Evolutionary conservation across 495 filamentous ascomycete genomes (phyloP), one percentile per base, ranked within the genome.

Genomic region (Xylaria curta): DNA sequence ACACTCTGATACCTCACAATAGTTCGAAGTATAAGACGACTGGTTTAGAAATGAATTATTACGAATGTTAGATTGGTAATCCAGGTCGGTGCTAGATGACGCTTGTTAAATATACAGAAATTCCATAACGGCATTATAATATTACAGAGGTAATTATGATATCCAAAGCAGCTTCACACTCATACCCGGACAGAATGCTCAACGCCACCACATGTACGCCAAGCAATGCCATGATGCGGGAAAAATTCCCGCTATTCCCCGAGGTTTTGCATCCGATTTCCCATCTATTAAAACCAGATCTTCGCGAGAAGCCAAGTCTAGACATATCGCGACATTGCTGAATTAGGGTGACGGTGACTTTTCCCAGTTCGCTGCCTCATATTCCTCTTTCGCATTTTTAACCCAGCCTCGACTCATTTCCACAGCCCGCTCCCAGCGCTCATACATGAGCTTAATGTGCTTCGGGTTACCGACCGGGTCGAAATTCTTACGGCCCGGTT

Each of bases 371-470:
- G 24, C 28, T 46, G 44, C 24, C 7, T 53, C 15, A 15, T 65
- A 44, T 36, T 71, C 69, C 15, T 66, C 69, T 59, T 49, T 40
- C 53, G 76, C 70, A 17, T 85, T 81, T 31, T 82, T 81, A 62
- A 92, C 82, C 94, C 94, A 97, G 54, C 95, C 94, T 72, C 88
- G 89, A 73, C 92, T 92, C 92, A 97, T 97, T 78, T 96, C 89
- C 15, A 98, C 95, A 3, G 94, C 95, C 76, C 93, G 90, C 68
- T 89, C 86, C 95, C 95, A 98, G 75, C 89, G 89, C 67, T 84
- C 87, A 75, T 94, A 97, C 90, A 95, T 89, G 78, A 84, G 85
- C 17, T 79, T 80, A 53, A 91, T 91, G 78, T 90, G 83, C 67
- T 88, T 86, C 54, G 80, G 74, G 31, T 87, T 83, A 54, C 94